Conservation (phyloP, 257 asterid species). For the Primulina tabacum region DNA sequence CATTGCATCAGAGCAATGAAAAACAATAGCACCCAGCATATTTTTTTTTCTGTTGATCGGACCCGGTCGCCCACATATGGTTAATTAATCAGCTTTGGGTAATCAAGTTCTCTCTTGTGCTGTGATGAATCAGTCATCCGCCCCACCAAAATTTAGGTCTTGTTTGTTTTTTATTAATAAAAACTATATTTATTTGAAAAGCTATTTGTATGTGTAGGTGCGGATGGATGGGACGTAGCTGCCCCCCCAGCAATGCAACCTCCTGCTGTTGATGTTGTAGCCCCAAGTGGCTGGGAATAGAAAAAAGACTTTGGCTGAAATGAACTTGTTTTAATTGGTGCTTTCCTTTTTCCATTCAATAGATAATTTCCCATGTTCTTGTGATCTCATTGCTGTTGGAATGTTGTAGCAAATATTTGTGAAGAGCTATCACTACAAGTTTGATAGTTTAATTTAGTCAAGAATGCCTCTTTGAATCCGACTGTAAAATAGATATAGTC, state of each 20-base stretch:
- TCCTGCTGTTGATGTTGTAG: constrained; percentile 28
- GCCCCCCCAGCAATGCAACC: constrained; percentile 45
- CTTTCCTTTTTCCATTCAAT: background rate
- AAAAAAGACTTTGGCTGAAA: background rate
- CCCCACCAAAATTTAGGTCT: too few relatives aligned
- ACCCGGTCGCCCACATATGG: background rate
- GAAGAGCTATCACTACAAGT: too few relatives aligned
- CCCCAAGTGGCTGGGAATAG: constrained; percentile 41
- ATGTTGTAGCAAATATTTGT: too few relatives aligned
- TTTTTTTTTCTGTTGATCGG: too few relatives aligned
- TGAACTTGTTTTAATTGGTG: background rate
- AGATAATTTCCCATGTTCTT: background rate
- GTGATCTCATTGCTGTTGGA: background rate
- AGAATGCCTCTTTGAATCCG: too few relatives aligned
- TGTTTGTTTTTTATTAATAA: background rate
- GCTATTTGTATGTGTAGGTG: constrained; percentile 19
- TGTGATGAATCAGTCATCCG: too few relatives aligned
- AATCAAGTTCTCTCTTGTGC: background rate
- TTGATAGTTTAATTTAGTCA: too few relatives aligned
- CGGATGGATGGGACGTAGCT: constrained; percentile 60
- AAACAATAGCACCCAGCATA: background rate
- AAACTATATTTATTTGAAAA: background rate
- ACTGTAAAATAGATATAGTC: too few relatives aligned
- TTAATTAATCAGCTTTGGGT: background rate
- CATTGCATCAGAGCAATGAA: background rate